Evolutionary conservation across 2,329 filamentous ascomycete species (phyloP).

Genomic region (Penicillium sp.): DNA sequence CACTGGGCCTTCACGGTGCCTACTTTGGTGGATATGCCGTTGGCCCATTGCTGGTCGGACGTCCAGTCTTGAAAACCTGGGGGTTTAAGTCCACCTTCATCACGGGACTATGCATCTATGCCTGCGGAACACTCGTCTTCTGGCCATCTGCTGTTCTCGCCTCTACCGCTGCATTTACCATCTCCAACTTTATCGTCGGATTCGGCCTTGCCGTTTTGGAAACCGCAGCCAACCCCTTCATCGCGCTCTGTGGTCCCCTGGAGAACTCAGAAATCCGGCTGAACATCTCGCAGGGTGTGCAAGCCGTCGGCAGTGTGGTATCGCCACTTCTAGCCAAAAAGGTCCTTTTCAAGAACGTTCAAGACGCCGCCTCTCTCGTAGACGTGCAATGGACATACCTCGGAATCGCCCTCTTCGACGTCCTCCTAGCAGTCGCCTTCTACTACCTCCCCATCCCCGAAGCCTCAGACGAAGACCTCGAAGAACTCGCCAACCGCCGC

Average conservation of each 20-base stretch:
- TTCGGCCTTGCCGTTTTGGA: slow-evolving; percentile 66
- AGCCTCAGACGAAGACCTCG: slow-evolving; percentile 65
- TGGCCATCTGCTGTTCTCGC: slow-evolving; percentile 69
- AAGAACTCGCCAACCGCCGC: slow-evolving; percentile 59
- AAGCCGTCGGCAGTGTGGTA: slow-evolving; percentile 65
- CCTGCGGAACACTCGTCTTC: slow-evolving; percentile 66
- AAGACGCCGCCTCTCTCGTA: slow-evolving; percentile 59
- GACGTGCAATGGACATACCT: slow-evolving; percentile 70
- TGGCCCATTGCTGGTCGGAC: slow-evolving; percentile 62
- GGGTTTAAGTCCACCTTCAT: slow-evolving; percentile 69
- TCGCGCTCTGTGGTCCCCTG: slow-evolving; percentile 65
- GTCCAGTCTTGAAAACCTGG: slow-evolving; percentile 61
- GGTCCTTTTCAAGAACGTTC: slow-evolving; percentile 61
- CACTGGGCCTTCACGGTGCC: slow-evolving; percentile 61
- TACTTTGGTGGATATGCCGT: slow-evolving; percentile 66
- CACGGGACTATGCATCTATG: slow-evolving; percentile 66
- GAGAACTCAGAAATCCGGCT: slow-evolving; percentile 66
- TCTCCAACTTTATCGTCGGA: slow-evolving; percentile 69
- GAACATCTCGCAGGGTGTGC: slow-evolving; percentile 66
- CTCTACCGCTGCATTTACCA: slow-evolving; percentile 64
- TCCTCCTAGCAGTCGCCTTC: slow-evolving; percentile 64
- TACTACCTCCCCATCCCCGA: slow-evolving; percentile 68
- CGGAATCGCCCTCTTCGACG: slow-evolving; percentile 66
- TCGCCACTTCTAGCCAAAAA: slow-evolving; percentile 65
- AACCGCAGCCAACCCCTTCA: slow-evolving; percentile 67